Percentiles rank a stretch among this genome's conserved stretches.
Evolutionary conservation across 2,329 filamentous ascomycete species (phyloP).

Genomic region (Hirsutella rhossiliensis): DNA sequence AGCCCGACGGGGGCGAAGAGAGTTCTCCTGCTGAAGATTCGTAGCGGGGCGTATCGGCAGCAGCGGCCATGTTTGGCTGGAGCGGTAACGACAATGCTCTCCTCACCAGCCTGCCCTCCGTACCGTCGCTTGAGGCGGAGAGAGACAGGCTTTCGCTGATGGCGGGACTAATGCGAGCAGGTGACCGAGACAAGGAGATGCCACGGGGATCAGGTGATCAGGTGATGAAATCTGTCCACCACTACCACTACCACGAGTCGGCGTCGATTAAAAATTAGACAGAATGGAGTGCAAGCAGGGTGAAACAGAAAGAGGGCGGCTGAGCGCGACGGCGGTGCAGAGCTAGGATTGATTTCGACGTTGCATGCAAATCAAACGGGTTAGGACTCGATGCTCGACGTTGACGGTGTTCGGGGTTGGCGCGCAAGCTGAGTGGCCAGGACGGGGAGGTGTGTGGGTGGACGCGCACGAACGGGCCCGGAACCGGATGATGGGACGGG

Average conservation of each 20-base stretch:
- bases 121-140: neutral
- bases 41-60: slow-evolving; percentile 23
- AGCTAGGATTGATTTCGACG: neutral
- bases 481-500: neutral
- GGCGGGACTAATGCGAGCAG: too few species aligned
- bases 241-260: too few species aligned
- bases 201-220: too few species aligned
- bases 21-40: slow-evolving; percentile 36
- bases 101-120: neutral
- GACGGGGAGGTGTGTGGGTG: slow-evolving; percentile 2
- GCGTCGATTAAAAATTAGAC: too few species aligned
- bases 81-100: neutral
- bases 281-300: too few species aligned
- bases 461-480: neutral
- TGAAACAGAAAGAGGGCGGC: too few species aligned
- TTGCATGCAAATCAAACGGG: neutral
- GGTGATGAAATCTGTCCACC: too few species aligned
- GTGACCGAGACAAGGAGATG: too few species aligned
- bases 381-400: neutral
- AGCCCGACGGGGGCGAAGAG: slow-evolving; percentile 38
- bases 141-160: too few species aligned
- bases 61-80: slow-evolving; percentile 13
- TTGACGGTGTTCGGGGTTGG: neutral
- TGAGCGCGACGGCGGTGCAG: neutral
- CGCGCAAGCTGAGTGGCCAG: slow-evolving; percentile 12